These are phyloP conservation scores for Globisporangium sylvaticum DNA, from an alignment of 352 stramenopile species.

Conservation along the genomic window DNA sequence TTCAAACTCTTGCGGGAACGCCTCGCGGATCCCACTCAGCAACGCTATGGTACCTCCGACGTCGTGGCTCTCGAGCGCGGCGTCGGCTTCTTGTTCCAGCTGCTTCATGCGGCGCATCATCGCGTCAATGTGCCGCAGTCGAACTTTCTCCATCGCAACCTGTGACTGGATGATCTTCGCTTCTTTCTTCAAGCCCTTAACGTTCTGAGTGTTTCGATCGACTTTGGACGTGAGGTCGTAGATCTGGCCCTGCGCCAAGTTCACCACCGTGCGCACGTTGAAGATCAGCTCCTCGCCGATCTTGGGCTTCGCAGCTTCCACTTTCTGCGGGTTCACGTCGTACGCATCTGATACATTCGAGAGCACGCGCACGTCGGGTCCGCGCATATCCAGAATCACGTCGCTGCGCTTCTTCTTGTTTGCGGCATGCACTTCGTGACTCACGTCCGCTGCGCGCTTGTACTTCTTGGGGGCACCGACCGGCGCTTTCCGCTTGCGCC, in stretches of 20 bases:
- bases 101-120: constrained; percentile 43
- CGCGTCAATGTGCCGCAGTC: constrained; percentile 41
- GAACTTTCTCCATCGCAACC: constrained; percentile 52
- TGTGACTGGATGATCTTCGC: constrained; percentile 56
- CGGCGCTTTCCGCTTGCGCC: constrained; percentile 69
- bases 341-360: constrained; percentile 65
- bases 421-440: constrained; percentile 33
- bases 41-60: constrained; percentile 40
- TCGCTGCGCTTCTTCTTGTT: constrained; percentile 56
- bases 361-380: constrained; percentile 73
- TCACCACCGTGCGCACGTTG: constrained; percentile 88
- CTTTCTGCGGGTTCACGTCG: constrained; percentile 34
- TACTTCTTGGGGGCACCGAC: constrained; percentile 28
- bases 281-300: constrained; percentile 90
- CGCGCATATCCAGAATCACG: constrained; percentile 88
- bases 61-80: constrained; percentile 18
- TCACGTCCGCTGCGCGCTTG: constrained; percentile 66
- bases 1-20: constrained; percentile 69
- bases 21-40: constrained; percentile 37
- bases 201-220: constrained; percentile 35
- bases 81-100: constrained; percentile 27
- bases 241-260: constrained; percentile 74
- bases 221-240: constrained; percentile 75
- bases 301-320: constrained; percentile 57
- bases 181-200: constrained; percentile 63